These are phyloP conservation scores for Pascua sp. DNA, from an alignment of 1,284 basidiomycete genomes.

Conservation along the genomic window DNA sequence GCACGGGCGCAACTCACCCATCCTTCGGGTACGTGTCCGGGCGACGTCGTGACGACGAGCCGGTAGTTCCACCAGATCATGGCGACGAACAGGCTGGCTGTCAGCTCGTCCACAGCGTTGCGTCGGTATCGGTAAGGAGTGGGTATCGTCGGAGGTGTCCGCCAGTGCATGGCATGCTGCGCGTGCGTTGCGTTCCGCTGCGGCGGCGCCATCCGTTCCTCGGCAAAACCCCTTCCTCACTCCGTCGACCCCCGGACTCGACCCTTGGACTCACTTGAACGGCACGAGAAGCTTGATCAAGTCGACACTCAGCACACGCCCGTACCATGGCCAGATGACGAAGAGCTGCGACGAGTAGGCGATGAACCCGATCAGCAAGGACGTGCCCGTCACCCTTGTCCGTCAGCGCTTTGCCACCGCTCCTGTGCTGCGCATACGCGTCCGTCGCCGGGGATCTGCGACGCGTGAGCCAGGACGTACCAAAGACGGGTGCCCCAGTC, in stretches of 20 bases:
- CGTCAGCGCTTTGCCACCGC: too few relatives aligned
- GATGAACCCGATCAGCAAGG: slow-evolving; percentile 79
- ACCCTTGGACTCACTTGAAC: slow-evolving; percentile 69
- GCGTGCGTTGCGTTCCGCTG: not conserved
- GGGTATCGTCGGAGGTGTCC: not conserved
- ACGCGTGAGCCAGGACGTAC: too few relatives aligned
- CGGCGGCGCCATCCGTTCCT: not conserved
- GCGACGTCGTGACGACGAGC: slow-evolving; percentile 72
- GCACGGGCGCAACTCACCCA: slow-evolving; percentile 61
- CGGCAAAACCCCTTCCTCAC: not conserved
- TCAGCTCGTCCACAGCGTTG: not conserved
- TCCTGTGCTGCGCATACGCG: too few relatives aligned
- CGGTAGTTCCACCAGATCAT: slow-evolving; percentile 84
- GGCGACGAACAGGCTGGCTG: slow-evolving; percentile 63
- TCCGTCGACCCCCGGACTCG: not conserved
- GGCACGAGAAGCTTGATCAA: slow-evolving; percentile 70
- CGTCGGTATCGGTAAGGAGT: not conserved
- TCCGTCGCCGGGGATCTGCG: too few relatives aligned
- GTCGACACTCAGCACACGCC: slow-evolving; percentile 63
- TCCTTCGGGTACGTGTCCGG: slow-evolving; percentile 71
- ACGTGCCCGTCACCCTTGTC: slow-evolving; percentile 57
- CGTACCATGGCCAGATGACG: slow-evolving; percentile 89
- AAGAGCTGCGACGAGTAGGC: slow-evolving; percentile 83
- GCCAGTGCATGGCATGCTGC: too few relatives aligned
- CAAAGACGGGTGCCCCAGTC: too few relatives aligned